Percentiles rank a stretch among this genome's conserved stretches.
These are phyloP conservation scores for Lentinula edodes DNA, from an alignment of 768 basidiomycete species.

Conservation along the genomic window DNA sequence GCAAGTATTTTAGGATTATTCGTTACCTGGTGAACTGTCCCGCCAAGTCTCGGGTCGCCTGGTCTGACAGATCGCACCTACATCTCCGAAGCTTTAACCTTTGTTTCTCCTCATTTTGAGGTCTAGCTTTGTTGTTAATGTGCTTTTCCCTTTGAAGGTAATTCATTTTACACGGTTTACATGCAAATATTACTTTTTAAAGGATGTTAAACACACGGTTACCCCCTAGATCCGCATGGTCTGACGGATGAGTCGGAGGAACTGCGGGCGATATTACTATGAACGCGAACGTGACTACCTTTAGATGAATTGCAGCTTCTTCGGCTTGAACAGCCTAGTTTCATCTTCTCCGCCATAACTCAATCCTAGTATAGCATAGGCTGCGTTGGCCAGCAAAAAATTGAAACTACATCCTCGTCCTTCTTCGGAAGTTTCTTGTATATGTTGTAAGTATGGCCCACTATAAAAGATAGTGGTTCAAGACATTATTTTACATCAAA, in stretches of 20 bases:
- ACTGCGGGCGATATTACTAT: background rate
- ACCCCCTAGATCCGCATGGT: background rate
- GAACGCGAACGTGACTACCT: background rate
- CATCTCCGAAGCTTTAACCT: conserved; percentile 3
- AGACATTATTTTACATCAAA: background rate
- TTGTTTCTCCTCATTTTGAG: background rate
- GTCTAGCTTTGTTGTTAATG: background rate
- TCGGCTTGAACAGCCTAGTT: background rate
- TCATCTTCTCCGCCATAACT: too few relatives aligned
- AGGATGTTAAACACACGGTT: background rate
- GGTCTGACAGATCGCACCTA: background rate
- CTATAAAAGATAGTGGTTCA: background rate
- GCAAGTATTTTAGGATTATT: background rate
- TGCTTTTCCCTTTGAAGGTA: background rate
- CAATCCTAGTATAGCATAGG: background rate
- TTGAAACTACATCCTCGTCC: background rate
- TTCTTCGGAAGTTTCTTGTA: background rate
- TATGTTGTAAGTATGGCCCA: background rate
- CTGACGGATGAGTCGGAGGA: conserved; percentile 8
- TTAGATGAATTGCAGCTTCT: background rate
- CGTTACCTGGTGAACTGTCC: background rate
- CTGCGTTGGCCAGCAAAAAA: background rate
- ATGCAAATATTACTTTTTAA: background rate
- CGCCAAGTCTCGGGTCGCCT: background rate
- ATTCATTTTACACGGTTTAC: background rate